Conservation (phyloP, 164 flowering plant genomes). For the Macadamia integrifolia region DNA sequence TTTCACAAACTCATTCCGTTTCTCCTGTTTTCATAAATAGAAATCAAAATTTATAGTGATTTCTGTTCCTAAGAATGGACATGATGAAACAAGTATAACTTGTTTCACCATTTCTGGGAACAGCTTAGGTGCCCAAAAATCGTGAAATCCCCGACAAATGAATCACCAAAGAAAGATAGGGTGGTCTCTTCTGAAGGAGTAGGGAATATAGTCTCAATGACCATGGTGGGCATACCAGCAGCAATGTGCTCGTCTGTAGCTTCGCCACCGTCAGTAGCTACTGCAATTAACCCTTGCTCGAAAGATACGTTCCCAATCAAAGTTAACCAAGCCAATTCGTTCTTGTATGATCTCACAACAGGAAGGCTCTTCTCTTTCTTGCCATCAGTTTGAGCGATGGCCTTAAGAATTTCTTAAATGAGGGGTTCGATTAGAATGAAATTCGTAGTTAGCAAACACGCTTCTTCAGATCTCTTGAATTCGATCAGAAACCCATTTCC, state of each 20-base stretch:
- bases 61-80: too few species aligned
- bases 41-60: too few species aligned
- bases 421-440: too few species aligned
- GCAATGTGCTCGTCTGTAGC: conserved; percentile 68
- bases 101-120: too few species aligned
- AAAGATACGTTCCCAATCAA: conserved; percentile 64
- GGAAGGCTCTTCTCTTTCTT: conserved; percentile 38
- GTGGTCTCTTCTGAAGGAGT: conserved; percentile 39
- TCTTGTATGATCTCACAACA: conserved; percentile 72
- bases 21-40: too few species aligned
- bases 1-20: too few species aligned
- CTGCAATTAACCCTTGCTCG: conserved; percentile 82
- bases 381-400: conserved; percentile 34
- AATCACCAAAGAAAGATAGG: too few species aligned
- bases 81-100: too few species aligned
- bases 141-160: too few species aligned
- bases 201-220: conserved; percentile 78
- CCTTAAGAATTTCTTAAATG: conserved; percentile 36
- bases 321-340: conserved; percentile 53
- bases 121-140: too few species aligned
- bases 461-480: neutral
- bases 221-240: conserved; percentile 61
- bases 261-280: conserved; percentile 89
- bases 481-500: too few species aligned
- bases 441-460: too few species aligned